A percentile compares a stretch with the other conserved stretches of the same genome.
Evolutionary conservation across 2,329 filamentous ascomycete species (phyloP).

Genomic region (Fusarium sacchari): DNA sequence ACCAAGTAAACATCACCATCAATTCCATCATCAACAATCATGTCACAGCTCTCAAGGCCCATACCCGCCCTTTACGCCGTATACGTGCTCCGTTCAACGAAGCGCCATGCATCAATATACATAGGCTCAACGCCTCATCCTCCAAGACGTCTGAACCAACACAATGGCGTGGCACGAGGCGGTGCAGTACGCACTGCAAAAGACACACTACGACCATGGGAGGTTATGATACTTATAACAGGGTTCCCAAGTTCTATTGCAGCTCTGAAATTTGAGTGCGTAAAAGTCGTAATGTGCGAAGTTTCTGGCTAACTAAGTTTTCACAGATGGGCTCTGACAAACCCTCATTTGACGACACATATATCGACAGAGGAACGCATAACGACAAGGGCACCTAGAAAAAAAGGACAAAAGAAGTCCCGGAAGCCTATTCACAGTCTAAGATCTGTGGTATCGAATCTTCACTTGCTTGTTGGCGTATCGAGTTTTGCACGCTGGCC

Average conservation of each 20-base stretch:
- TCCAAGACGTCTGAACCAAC: slow-evolving; percentile 83
- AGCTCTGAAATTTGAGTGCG: slow-evolving; percentile 93
- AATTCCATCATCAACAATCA: slow-evolving; percentile 39
- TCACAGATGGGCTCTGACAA: slow-evolving; percentile 87
- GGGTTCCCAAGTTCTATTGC: slow-evolving; percentile 89
- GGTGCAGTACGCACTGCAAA: slow-evolving; percentile 82
- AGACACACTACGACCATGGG: slow-evolving; percentile 80
- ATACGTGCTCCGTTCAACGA: slow-evolving; percentile 87
- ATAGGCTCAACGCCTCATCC: slow-evolving; percentile 94
- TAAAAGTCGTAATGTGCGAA: slow-evolving; percentile 15
- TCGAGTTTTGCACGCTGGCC: slow-evolving; percentile 87
- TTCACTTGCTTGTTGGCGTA: slow-evolving; percentile 82
- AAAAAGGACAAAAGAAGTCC: slow-evolving; percentile 64
- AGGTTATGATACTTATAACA: slow-evolving; percentile 86
- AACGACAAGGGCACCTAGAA: slow-evolving; percentile 57
- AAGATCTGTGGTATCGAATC: slow-evolving; percentile 76
- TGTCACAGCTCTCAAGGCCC: slow-evolving; percentile 59
- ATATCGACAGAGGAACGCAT: slow-evolving; percentile 74
- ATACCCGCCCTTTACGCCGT: slow-evolving; percentile 94
- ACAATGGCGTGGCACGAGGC: slow-evolving; percentile 86
- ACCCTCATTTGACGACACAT: slow-evolving; percentile 83
- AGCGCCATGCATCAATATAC: slow-evolving; percentile 78
- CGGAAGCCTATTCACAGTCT: slow-evolving; percentile 69
- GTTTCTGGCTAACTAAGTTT: background rate
- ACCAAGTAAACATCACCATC: slow-evolving; percentile 27